Evolutionary conservation across 2,329 filamentous ascomycete species (phyloP).

Genomic region (Neonectria ditissima): DNA sequence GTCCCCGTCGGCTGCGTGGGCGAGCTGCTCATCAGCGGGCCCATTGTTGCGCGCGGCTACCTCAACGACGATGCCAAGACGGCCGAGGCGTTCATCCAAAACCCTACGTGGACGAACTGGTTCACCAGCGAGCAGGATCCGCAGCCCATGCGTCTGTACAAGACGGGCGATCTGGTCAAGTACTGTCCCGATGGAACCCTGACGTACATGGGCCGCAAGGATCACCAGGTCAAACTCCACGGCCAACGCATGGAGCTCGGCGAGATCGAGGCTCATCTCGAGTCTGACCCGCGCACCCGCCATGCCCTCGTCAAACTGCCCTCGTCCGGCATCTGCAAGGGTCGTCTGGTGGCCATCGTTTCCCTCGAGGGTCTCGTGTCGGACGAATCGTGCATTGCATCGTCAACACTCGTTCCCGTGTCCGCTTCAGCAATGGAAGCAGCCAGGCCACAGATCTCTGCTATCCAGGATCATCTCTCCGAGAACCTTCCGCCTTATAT

Average conservation of each 20-base stretch:
- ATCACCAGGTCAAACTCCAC: slow-evolving; percentile 65
- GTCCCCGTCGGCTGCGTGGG: slow-evolving; percentile 33
- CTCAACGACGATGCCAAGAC: slow-evolving; percentile 37
- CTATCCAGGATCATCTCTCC: slow-evolving; percentile 16
- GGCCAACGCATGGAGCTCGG: slow-evolving; percentile 47
- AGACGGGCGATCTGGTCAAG: slow-evolving; percentile 27
- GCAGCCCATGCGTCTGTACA: slow-evolving; percentile 18
- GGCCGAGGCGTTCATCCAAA: slow-evolving; percentile 12
- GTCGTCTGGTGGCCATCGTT: slow-evolving; percentile 25
- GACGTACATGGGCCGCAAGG: slow-evolving; percentile 60
- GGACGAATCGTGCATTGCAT: neutral
- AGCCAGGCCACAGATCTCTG: neutral
- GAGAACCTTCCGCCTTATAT: slow-evolving; percentile 33
- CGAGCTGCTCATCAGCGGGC: slow-evolving; percentile 37
- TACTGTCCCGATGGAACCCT: slow-evolving; percentile 50
- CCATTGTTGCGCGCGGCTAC: slow-evolving; percentile 41
- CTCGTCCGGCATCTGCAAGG: slow-evolving; percentile 44
- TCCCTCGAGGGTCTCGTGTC: slow-evolving; percentile 17
- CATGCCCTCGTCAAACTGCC: slow-evolving; percentile 53
- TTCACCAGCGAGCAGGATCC: neutral
- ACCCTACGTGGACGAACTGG: neutral
- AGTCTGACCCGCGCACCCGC: slow-evolving; percentile 67
- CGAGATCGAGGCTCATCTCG: slow-evolving; percentile 9
- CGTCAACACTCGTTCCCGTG: neutral
- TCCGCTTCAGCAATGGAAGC: neutral